Base-by-base conservation (phyloP, 805 yeast genomes). In the Wickerhamiella azyma region DNA sequence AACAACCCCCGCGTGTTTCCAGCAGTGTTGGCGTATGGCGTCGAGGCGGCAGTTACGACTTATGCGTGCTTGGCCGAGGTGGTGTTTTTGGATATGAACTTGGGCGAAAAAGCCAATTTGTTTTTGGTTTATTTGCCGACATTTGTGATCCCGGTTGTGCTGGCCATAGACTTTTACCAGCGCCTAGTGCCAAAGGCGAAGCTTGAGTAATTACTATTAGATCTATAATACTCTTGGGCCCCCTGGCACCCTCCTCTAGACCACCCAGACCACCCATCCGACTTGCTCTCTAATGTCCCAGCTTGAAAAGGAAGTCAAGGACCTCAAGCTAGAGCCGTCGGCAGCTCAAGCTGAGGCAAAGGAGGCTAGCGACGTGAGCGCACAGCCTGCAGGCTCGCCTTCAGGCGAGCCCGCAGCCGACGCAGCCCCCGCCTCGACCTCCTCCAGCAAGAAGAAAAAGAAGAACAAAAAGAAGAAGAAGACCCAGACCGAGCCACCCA, bases 21-120 rank as follows among this genome's bases (percentile, higher is more conserved):
- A 19, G 69, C 67, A 58, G 60, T 79, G 52, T 64, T 75, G 11
- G 55, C 79, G 5, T 89, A 92, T 61, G 95, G 89, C 2, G 72
- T 82, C 54, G 85, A 85, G 57, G 97, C 96, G 0, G 66, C 80
- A 3, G 66, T 81, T 43, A 85, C 96, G 5, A 85, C 96, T 0
- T 60, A 78, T 32, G 74, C 78, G 19, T 89, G 96, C 59, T 62
- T 52, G 4, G 66, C 67, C 2, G 67, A 66, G 9, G 52, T 59
- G 13, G 28, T 45, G n/a, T 35, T 38, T 13, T 18, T 49, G 17
- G 49, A 65, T 32, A 59, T 78, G 41, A 49, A 61, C 2, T 11
- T 18, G 0, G 37, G 32, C 0, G 77, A 77, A 37, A 55, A 63
- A 10, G 49, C 52, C 45, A 71, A 70, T 10, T 63, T 84, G 48